Base-by-base conservation (phyloP, 2,329 filamentous ascomycete genomes). In the Thielaviopsis euricoi region DNA sequence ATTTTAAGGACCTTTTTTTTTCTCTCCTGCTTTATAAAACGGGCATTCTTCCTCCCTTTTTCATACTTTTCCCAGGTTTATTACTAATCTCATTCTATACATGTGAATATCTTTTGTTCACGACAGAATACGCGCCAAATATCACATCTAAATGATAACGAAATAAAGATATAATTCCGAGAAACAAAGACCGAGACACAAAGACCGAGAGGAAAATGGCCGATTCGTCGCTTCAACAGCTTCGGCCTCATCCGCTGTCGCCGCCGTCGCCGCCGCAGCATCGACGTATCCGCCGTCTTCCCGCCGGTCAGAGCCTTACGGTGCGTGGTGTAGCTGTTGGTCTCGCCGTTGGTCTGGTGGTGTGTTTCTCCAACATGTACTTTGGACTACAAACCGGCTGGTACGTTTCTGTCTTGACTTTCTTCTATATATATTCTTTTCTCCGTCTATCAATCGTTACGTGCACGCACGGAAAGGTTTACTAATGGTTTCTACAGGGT, bases 351-450 rank as follows among this genome's bases (percentile, higher is more conserved):
- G 93, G 93, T 48, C 81, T 93, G 4, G 76, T 97, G 58, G 95
- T 97, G 66, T 93, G 87, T 67, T 95, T 95, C 69, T 94, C 88
- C 56, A 98, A 98, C 68, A 96, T 94, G 76, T 98, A 97, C 70
- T 98, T 98, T 68, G 93, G 93, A n/a, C 76, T 98, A 33, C 93
- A 97, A 72, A 94, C 88, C 26, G 74, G 75, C 62, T 79, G 75
- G 76, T 61, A 56, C 60, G 62, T 58, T 48, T 40, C 12, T 33
- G 3, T 26, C 7, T 10, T 48, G n/a, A n/a, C n/a, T 19, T 48
- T n/a, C 7, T 6, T 21, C 3, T 43, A 40, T 40, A 4, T 3
- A 3, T 12, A 3, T n/a, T 17, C 15, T 43, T 43, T n/a, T n/a
- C n/a, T n/a, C n/a, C n/a, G n/a, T n/a, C n/a, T n/a, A n/a, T n/a